phyloP scores from a whole-genome alignment of 2,329 filamentous ascomycete species.

The Neopestalotiopsis clavispora region DNA sequence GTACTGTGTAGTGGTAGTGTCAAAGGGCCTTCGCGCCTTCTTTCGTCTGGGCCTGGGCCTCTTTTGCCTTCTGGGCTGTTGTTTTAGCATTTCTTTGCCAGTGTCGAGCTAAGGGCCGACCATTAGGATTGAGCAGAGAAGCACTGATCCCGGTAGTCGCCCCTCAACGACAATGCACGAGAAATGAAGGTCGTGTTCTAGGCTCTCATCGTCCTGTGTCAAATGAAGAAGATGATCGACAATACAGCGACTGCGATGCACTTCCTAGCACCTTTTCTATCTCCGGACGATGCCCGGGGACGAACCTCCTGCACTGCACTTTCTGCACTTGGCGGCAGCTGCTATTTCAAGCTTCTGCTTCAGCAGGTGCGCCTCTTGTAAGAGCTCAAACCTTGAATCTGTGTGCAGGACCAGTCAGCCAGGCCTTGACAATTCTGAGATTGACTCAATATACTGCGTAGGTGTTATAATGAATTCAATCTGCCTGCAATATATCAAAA shows the following conservation, averaged over 20 bases:
- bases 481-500: too few species aligned
- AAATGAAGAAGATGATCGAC: slow-evolving; percentile 13
- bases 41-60: too few species aligned
- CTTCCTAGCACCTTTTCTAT: neutral
- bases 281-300: neutral
- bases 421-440: too few species aligned
- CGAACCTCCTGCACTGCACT: too few species aligned
- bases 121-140: slow-evolving; percentile 4
- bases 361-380: too few species aligned
- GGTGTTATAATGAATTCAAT: too few species aligned
- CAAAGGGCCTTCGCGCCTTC: too few species aligned
- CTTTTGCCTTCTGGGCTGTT: neutral
- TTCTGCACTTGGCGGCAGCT: neutral
- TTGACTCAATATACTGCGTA: too few species aligned
- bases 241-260: neutral
- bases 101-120: neutral
- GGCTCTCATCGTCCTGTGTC: slow-evolving; percentile 9
- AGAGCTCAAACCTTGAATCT: too few species aligned
- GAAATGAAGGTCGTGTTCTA: slow-evolving; percentile 11
- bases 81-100: slow-evolving; percentile 9
- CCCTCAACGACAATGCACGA: slow-evolving; percentile 13
- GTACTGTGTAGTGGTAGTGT: neutral
- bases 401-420: too few species aligned
- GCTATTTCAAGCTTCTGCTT: neutral
- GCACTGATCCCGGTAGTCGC: slow-evolving; percentile 2